phyloP scores from a whole-genome alignment of 176 grass and related monocot species.

The Guadua angustifolia region DNA sequence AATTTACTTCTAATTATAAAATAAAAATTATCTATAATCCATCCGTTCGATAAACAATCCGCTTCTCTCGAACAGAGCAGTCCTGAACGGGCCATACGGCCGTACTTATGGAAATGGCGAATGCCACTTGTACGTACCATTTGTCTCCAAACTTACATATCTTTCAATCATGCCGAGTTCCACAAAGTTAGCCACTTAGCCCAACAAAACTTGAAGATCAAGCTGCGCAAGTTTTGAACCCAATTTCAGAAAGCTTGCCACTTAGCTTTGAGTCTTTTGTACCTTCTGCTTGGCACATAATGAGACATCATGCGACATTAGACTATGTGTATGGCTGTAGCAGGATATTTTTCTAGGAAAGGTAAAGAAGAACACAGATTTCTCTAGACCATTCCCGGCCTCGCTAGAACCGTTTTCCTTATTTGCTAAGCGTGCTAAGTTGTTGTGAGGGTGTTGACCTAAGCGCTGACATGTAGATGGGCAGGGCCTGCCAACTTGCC shows the following conservation, averaged over 20 bases:
- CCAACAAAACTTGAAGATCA: neutral
- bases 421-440: slow-evolving; percentile 32
- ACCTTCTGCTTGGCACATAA: neutral
- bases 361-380: slow-evolving; percentile 35
- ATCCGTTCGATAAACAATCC: too few relatives aligned
- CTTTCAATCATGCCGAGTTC: neutral
- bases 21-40: too few relatives aligned
- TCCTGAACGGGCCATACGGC: too few relatives aligned
- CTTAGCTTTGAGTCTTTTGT: slow-evolving; percentile 18
- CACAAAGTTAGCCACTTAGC: neutral
- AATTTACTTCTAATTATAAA: too few relatives aligned
- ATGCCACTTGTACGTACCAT: slow-evolving; percentile 20
- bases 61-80: too few relatives aligned
- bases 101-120: slow-evolving; percentile 24
- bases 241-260: slow-evolving; percentile 29
- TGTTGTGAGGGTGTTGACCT: slow-evolving; percentile 43
- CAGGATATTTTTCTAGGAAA: slow-evolving; percentile 34
- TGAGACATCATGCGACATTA: neutral
- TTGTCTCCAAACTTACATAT: slow-evolving; percentile 12
- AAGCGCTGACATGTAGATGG: neutral
- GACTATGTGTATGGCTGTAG: slow-evolving; percentile 1
- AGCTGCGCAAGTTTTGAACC: neutral
- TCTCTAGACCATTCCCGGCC: slow-evolving; percentile 33
- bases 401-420: slow-evolving; percentile 15
- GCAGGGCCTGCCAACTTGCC: slow-evolving; percentile 39